Evolutionary conservation across 2,329 filamentous ascomycete genomes (phyloP).

Genomic region (Hymenoscyphus repandus): DNA sequence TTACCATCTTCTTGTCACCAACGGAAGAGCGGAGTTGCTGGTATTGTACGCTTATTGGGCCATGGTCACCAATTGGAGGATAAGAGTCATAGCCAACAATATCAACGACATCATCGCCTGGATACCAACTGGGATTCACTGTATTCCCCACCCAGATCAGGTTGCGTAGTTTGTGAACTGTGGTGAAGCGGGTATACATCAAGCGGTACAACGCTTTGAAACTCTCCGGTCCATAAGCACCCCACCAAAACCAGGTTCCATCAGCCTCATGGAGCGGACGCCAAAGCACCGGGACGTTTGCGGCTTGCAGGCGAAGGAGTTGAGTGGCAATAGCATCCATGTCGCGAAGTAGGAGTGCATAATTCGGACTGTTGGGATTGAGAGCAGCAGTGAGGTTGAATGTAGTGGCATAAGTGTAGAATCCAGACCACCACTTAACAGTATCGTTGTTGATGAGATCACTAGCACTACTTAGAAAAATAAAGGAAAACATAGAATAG

Average conservation of each 20-base stretch:
- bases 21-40: slow-evolving; percentile 39
- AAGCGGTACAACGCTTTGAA: slow-evolving; percentile 40
- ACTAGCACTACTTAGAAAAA: too few relatives aligned
- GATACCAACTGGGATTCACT: slow-evolving; percentile 41
- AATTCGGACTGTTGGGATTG: slow-evolving; percentile 40
- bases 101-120: slow-evolving; percentile 41
- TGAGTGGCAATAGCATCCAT: slow-evolving; percentile 44
- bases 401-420: slow-evolving; percentile 45
- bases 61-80: slow-evolving; percentile 25
- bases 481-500: too few relatives aligned
- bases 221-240: slow-evolving; percentile 41
- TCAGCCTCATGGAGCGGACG: slow-evolving; percentile 47
- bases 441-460: too few relatives aligned
- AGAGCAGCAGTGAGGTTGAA: slow-evolving; percentile 42
- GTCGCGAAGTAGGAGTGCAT: slow-evolving; percentile 41
- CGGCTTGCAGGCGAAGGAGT: slow-evolving; percentile 39
- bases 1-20: slow-evolving; percentile 42
- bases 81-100: slow-evolving; percentile 44
- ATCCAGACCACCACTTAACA: slow-evolving; percentile 45
- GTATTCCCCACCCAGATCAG: slow-evolving; percentile 48
- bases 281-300: slow-evolving; percentile 42
- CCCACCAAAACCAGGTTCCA: slow-evolving; percentile 49
- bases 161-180: slow-evolving; percentile 41
- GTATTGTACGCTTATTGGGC: slow-evolving; percentile 40
- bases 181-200: slow-evolving; percentile 40